Evolutionary conservation across 352 stramenopile species (phyloP).

Genomic region (Globisporangium mamillatum): DNA sequence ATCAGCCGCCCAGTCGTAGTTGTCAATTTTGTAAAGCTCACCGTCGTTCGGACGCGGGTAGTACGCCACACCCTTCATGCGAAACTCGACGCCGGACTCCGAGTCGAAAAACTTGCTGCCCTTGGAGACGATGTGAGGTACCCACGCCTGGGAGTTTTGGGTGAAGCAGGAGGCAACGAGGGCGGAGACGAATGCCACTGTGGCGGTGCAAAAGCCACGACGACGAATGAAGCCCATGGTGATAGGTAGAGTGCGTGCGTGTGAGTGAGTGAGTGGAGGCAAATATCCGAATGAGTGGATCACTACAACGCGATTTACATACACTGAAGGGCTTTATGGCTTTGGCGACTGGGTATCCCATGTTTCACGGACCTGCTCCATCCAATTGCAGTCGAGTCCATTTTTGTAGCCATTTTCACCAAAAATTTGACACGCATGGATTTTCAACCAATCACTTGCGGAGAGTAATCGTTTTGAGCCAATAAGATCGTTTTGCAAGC

Average conservation of each 20-base stretch:
- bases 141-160: conserved; percentile 7
- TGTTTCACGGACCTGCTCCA: not conserved
- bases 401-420: not conserved
- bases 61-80: conserved; percentile 66
- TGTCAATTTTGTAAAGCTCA: conserved; percentile 31
- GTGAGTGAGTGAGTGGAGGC: not conserved
- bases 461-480: not conserved
- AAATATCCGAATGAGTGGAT: not conserved
- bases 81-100: conserved; percentile 45
- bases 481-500: not conserved
- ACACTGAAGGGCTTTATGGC: not conserved
- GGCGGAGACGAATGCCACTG: not conserved
- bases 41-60: conserved; percentile 64
- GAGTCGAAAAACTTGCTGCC: conserved; percentile 74
- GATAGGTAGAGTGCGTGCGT: not conserved
- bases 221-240: not conserved
- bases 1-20: conserved; percentile 62
- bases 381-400: not conserved
- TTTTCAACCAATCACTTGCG: not conserved
- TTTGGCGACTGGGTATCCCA: not conserved
- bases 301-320: not conserved
- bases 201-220: not conserved
- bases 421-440: not conserved
- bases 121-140: conserved; percentile 40
- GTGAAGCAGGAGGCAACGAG: not conserved